Conservation (phyloP, 2,329 filamentous ascomycete species). For the Penicillium sp. region DNA sequence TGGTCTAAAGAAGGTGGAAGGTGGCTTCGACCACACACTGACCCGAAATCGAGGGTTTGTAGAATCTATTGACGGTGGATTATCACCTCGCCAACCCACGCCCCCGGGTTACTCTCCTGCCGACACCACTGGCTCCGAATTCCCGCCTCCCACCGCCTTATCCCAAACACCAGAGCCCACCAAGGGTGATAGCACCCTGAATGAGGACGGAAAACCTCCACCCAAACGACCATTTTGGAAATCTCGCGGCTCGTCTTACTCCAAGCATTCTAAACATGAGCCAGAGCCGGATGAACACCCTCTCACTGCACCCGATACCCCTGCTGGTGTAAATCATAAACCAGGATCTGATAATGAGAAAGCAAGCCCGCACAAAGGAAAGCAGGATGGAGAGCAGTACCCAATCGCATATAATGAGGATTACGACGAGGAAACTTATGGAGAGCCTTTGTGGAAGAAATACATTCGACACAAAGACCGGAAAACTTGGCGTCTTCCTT, state of each 20-base stretch:
- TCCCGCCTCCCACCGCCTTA: background rate
- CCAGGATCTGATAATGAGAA: conserved; percentile 7
- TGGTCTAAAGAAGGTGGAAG: conserved; percentile 42
- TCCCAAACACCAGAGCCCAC: conserved; percentile 7
- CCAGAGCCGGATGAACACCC: conserved; percentile 37
- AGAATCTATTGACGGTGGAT: conserved; percentile 7
- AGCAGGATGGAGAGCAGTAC: conserved; percentile 51
- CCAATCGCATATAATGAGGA: conserved; percentile 63
- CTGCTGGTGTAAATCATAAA: conserved; percentile 14
- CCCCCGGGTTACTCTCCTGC: conserved; percentile 4
- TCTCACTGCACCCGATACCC: conserved; percentile 34
- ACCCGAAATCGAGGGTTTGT: conserved; percentile 37
- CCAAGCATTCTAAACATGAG: conserved; percentile 24
- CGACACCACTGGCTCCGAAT: conserved; percentile 5
- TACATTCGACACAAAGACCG: conserved; percentile 81
- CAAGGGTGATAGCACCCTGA: background rate
- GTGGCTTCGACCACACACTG: conserved; percentile 36
- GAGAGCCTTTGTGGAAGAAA: conserved; percentile 73
- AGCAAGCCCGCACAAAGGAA: conserved; percentile 23
- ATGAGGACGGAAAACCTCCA: conserved; percentile 5
- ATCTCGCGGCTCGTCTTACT: conserved; percentile 26
- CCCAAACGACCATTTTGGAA: conserved; percentile 36
- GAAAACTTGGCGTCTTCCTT: conserved; percentile 76
- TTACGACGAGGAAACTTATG: conserved; percentile 61
- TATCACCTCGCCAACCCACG: conserved; percentile 1